Percentiles rank a stretch among this genome's conserved stretches.
Evolutionary conservation across 2,329 filamentous ascomycete species (phyloP).

Genomic region (Cercospora sp.): DNA sequence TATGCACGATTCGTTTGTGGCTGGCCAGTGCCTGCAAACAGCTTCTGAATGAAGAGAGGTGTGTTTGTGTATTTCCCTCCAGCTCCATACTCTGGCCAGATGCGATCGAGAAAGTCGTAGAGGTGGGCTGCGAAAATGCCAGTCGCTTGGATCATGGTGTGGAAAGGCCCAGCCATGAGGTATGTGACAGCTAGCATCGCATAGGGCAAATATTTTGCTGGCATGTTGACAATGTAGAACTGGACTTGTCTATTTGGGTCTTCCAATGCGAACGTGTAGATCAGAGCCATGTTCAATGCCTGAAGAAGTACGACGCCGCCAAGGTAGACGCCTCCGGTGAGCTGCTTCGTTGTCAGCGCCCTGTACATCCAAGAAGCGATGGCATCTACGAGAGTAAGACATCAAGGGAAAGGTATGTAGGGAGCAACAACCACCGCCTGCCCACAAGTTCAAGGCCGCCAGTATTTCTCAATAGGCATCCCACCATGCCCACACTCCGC

Average conservation of each 20-base stretch:
- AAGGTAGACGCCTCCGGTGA: slow-evolving; percentile 50
- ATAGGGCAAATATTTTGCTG: slow-evolving; percentile 77
- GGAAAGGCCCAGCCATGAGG: slow-evolving; percentile 61
- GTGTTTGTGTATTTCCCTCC: slow-evolving; percentile 76
- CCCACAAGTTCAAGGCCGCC: slow-evolving; percentile 56
- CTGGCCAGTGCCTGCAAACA: slow-evolving; percentile 57
- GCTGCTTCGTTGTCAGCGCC: slow-evolving; percentile 34
- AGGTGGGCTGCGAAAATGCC: slow-evolving; percentile 87
- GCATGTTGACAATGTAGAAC: slow-evolving; percentile 82
- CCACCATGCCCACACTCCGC: slow-evolving; percentile 55
- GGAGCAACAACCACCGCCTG: slow-evolving; percentile 61
- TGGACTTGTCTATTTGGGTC: slow-evolving; percentile 73
- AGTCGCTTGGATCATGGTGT: slow-evolving; percentile 64
- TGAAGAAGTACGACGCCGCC: slow-evolving; percentile 54
- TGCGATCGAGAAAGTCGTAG: slow-evolving; percentile 83
- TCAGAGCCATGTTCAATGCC: slow-evolving; percentile 73
- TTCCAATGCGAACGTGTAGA: slow-evolving; percentile 84
- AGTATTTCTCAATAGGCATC: slow-evolving; percentile 53
- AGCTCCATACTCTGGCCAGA: slow-evolving; percentile 87
- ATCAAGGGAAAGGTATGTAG: slow-evolving; percentile 55
- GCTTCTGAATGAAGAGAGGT: slow-evolving; percentile 68
- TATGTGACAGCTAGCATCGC: slow-evolving; percentile 75
- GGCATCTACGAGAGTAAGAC: slow-evolving; percentile 6
- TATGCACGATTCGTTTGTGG: slow-evolving; percentile 54
- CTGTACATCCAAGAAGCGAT: neutral